Percentiles rank a stretch among this genome's conserved stretches.
phyloP scores from a whole-genome alignment of 1,139 yeast species.

The Entelexis paramagnoliae region DNA sequence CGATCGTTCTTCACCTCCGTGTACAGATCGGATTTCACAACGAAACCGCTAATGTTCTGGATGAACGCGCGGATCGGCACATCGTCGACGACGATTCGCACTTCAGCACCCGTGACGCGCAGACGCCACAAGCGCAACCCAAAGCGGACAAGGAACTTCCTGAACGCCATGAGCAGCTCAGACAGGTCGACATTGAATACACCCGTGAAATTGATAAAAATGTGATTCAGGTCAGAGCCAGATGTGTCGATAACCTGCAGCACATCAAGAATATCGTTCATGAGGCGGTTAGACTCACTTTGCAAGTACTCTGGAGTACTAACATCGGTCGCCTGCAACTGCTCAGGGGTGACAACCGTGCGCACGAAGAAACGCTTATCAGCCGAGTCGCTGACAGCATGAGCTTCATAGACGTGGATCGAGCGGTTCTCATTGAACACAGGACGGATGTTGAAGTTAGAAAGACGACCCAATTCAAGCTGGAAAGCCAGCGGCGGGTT shows the following conservation, averaged over 20 bases:
- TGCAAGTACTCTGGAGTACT: constrained; percentile 87
- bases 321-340: constrained; percentile 60
- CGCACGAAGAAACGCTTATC: constrained; percentile 94
- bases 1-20: constrained; percentile 84
- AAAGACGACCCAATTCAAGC: constrained; percentile 84
- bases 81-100: constrained; percentile 89
- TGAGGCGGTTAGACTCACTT: constrained; percentile 90
- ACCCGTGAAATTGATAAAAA: constrained; percentile 91
- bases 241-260: constrained; percentile 89
- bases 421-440: constrained; percentile 94
- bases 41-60: constrained; percentile 93
- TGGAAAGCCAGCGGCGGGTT: constrained; percentile 98
- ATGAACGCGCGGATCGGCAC: constrained; percentile 95
- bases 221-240: constrained; percentile 91
- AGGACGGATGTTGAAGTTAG: constrained; percentile 89
- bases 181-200: constrained; percentile 87
- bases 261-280: constrained; percentile 91
- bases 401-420: constrained; percentile 93
- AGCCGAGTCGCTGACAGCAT: constrained; percentile 84
- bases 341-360: constrained; percentile 94
- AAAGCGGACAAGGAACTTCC: constrained; percentile 92
- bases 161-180: constrained; percentile 96
- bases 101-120: constrained; percentile 94
- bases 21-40: constrained; percentile 87
- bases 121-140: constrained; percentile 96